Evolutionary conservation across 257 asterid genomes (phyloP).

Genomic region (Orobanche coerulescens): DNA sequence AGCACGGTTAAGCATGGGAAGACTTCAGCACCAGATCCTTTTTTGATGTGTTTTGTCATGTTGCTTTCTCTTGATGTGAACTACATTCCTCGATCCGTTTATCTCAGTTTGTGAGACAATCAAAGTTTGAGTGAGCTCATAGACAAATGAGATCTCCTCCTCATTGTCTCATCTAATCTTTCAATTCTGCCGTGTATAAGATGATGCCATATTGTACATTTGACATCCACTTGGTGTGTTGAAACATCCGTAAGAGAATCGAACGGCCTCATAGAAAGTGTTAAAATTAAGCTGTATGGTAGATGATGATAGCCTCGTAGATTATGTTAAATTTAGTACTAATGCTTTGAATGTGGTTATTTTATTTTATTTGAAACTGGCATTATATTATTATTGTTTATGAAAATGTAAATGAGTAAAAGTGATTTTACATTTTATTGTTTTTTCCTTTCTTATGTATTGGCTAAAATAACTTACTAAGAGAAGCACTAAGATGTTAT

Average conservation of each 20-base stretch:
- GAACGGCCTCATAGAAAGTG: background rate
- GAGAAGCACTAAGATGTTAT: background rate
- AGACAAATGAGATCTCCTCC: background rate
- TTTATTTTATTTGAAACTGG: background rate
- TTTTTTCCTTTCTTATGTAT: background rate
- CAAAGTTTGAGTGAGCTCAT: background rate
- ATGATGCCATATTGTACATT: background rate
- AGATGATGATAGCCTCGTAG: background rate
- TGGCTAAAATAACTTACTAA: background rate
- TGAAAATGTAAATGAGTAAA: background rate
- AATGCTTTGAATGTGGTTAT: background rate
- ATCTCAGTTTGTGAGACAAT: slow-evolving; percentile 3
- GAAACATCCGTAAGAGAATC: background rate
- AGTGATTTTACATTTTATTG: background rate
- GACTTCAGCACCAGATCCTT: no score
- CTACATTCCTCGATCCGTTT: background rate
- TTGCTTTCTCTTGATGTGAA: slow-evolving; percentile 16
- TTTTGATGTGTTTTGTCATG: slow-evolving; percentile 6
- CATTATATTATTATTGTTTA: background rate
- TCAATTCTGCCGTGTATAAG: background rate
- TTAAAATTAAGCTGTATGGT: background rate
- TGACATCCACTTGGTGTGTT: background rate
- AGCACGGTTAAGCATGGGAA: no score
- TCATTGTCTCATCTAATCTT: background rate
- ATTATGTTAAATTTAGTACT: background rate